phyloP scores from a whole-genome alignment of 805 yeast species.

The Yarrowia osloensis region DNA sequence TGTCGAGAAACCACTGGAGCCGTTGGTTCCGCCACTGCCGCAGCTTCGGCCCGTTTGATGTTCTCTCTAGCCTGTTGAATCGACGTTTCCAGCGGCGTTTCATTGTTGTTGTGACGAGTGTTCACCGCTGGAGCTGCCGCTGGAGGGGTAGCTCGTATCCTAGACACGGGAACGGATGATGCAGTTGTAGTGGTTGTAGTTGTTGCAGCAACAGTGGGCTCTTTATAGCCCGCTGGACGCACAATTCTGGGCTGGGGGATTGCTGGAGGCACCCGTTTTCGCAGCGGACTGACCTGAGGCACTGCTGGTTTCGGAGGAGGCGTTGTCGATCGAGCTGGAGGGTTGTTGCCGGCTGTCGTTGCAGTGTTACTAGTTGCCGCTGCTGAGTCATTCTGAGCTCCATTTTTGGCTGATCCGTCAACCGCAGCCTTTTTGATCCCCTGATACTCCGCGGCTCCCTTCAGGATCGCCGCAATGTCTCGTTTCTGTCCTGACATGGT shows the following conservation, averaged over 20 bases:
- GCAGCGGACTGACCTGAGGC: conserved; percentile 3
- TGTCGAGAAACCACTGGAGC: conserved; percentile 9
- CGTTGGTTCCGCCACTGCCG: neutral
- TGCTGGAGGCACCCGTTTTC: conserved; percentile 16
- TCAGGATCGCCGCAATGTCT: conserved; percentile 17
- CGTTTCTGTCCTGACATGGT: conserved; percentile 9
- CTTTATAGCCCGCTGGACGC: conserved; percentile 16
- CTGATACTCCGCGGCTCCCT: neutral
- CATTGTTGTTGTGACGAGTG: conserved; percentile 4
- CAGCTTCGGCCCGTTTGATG: conserved; percentile 11
- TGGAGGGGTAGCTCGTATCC: neutral
- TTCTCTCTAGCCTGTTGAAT: neutral
- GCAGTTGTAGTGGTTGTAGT: neutral
- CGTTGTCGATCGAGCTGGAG: neutral
- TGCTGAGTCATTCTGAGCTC: neutral
- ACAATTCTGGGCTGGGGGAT: conserved; percentile 17
- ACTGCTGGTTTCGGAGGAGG: conserved; percentile 2
- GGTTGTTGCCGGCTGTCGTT: neutral
- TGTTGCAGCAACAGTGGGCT: neutral
- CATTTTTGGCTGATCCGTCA: neutral
- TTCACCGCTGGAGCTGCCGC: neutral
- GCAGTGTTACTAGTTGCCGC: neutral
- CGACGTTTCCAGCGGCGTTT: neutral
- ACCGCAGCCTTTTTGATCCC: neutral
- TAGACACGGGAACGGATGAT: neutral